A percentile compares a stretch with the other conserved stretches of the same genome.
These are phyloP conservation scores for Wallacemonas sp. DNA, from an alignment of 208 protist species.

Conservation along the genomic window DNA sequence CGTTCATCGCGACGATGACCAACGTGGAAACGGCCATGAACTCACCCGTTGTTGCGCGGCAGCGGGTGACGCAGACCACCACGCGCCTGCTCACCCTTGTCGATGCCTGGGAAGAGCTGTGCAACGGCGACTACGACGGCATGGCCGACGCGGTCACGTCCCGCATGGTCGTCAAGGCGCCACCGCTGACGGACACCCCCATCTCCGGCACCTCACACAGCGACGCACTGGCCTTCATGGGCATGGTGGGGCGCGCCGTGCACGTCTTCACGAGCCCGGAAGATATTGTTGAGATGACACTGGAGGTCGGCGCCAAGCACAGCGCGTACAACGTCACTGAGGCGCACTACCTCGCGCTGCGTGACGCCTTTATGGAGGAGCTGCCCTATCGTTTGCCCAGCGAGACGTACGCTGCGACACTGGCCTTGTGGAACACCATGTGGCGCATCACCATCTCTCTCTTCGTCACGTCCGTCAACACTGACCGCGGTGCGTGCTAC, in stretches of 20 bases:
- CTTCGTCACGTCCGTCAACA: background rate
- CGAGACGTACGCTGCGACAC: background rate
- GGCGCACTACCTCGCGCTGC: slow-evolving; percentile 11
- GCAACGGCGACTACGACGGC: slow-evolving; percentile 9
- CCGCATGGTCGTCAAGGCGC: slow-evolving; percentile 6
- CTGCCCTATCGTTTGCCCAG: slow-evolving; percentile 1
- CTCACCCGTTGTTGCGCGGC: background rate
- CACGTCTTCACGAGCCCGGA: slow-evolving; percentile 14
- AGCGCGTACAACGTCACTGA: slow-evolving; percentile 7
- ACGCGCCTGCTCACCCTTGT: slow-evolving; percentile 5
- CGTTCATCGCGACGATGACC: background rate
- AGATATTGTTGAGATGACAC: slow-evolving; percentile 16
- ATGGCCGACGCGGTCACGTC: slow-evolving; percentile 12
- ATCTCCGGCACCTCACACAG: background rate
- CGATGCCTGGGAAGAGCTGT: slow-evolving; percentile 16
- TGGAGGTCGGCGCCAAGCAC: slow-evolving; percentile 19
- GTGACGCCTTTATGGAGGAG: slow-evolving; percentile 15
- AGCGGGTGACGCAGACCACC: background rate
- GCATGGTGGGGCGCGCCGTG: slow-evolving; percentile 20
- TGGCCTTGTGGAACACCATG: slow-evolving; percentile 15
- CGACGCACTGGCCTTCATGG: slow-evolving; percentile 10
- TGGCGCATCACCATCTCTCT: slow-evolving; percentile 14
- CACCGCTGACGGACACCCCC: background rate
- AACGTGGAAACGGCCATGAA: background rate
- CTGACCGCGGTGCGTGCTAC: slow-evolving; percentile 9